Conservation (phyloP, 768 basidiomycete genomes). For the Leccinum uliginosum region DNA sequence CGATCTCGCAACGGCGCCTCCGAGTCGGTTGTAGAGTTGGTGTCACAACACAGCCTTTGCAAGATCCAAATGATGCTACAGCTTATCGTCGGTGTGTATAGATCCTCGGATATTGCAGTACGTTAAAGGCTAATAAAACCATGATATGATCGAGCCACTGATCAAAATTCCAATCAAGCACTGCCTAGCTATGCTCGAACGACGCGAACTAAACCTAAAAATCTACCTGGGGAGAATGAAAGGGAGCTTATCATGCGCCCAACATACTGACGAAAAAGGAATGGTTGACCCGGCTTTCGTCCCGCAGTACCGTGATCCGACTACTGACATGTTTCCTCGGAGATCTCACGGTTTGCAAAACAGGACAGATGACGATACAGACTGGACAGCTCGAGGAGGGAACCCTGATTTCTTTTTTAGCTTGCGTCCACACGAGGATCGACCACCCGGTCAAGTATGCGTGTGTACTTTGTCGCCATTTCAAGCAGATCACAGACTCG, state of each 20-base stretch:
- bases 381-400: not conserved
- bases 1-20: not conserved
- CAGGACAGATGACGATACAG: not conserved
- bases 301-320: not conserved
- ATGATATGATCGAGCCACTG: too few relatives aligned
- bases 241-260: not conserved
- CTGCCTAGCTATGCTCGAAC: too few relatives aligned
- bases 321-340: not conserved
- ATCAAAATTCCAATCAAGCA: too few relatives aligned
- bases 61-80: not conserved
- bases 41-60: not conserved
- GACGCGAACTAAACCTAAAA: not conserved
- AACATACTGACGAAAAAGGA: not conserved
- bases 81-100: too few relatives aligned
- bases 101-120: too few relatives aligned
- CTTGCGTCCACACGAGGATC: not conserved
- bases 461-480: not conserved
- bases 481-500: not conserved
- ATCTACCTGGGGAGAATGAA: too few relatives aligned
- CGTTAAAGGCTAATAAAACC: too few relatives aligned
- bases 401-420: not conserved
- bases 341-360: not conserved
- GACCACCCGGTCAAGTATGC: not conserved
- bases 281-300: not conserved
- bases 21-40: slow-evolving; percentile 13